Percentiles rank a stretch among this genome's conserved stretches.
Evolutionary conservation across 1,139 yeast genomes (phyloP).

Genomic region (Geotrichum candidum): DNA sequence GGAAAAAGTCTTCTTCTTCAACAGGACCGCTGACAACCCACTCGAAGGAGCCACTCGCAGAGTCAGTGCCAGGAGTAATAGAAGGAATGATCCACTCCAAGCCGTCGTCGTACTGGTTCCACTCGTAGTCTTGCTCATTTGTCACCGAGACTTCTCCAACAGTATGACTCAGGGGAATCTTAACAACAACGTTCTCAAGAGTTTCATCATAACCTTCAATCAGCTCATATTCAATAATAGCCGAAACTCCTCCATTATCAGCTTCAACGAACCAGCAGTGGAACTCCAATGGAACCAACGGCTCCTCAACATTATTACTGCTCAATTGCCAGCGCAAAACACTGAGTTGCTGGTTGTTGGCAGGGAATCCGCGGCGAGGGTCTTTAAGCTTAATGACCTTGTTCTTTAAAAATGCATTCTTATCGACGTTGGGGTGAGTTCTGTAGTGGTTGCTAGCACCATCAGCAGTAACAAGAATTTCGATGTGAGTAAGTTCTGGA

Average conservation of each 20-base stretch:
- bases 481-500: slow-evolving; percentile 58
- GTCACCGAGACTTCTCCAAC: slow-evolving; percentile 52
- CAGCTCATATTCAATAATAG: slow-evolving; percentile 84
- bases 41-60: slow-evolving; percentile 69
- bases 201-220: slow-evolving; percentile 43
- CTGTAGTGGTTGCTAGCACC: slow-evolving; percentile 58
- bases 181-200: slow-evolving; percentile 53
- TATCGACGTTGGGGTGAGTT: slow-evolving; percentile 95
- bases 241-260: slow-evolving; percentile 53
- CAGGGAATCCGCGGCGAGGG: slow-evolving; percentile 73
- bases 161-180: slow-evolving; percentile 50
- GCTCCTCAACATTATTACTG: slow-evolving; percentile 40
- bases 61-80: slow-evolving; percentile 36
- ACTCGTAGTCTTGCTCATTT: slow-evolving; percentile 24
- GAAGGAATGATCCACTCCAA: slow-evolving; percentile 38
- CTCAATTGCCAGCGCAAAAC: slow-evolving; percentile 73
- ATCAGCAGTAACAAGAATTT: slow-evolving; percentile 51
- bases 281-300: slow-evolving; percentile 61
- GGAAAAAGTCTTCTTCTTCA: slow-evolving; percentile 83
- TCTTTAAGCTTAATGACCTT: slow-evolving; percentile 71
- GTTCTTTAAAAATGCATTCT: slow-evolving; percentile 53
- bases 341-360: slow-evolving; percentile 83
- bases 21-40: slow-evolving; percentile 56
- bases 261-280: slow-evolving; percentile 79
- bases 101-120: slow-evolving; percentile 38